These are phyloP conservation scores for Oryza australiensis DNA, from an alignment of 176 grass and related monocot species.

Conservation along the genomic window DNA sequence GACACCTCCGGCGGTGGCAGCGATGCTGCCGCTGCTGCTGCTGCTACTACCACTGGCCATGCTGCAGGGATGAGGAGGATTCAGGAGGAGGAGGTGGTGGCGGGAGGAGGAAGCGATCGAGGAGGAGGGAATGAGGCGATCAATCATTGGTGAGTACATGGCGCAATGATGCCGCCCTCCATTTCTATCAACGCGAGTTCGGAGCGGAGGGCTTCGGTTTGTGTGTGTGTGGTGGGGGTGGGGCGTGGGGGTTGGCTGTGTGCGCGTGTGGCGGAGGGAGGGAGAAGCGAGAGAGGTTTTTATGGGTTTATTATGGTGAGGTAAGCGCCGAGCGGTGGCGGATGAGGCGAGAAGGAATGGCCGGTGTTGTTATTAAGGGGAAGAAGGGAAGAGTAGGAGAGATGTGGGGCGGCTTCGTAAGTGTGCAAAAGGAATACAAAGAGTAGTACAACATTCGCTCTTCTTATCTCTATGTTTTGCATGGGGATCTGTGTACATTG, in stretches of 20 bases:
- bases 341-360: constrained; percentile 37
- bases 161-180: constrained; percentile 76
- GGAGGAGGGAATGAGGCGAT: constrained; percentile 47
- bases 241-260: no score
- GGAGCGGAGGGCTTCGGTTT: constrained; percentile 45
- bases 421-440: constrained; percentile 77
- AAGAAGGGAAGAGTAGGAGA: not conserved
- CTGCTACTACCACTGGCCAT: constrained; percentile 31
- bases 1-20: constrained; percentile 17
- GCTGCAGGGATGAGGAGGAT: not conserved
- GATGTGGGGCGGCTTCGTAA: constrained; percentile 46
- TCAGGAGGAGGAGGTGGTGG: constrained; percentile 1
- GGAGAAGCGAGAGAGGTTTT: no score
- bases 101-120: constrained; percentile 34
- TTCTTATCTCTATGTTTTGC: not conserved
- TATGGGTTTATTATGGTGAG: no score
- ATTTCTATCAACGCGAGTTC: constrained; percentile 44
- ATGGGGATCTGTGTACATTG: no score
- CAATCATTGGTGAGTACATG: constrained; percentile 90
- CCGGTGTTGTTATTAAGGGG: no score
- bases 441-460: no score
- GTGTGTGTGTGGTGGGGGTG: constrained; percentile 24
- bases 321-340: constrained; percentile 14
- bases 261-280: not conserved
- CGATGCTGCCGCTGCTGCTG: constrained; percentile 47